These are phyloP conservation scores for Globisporangium rhizosaccharum DNA, from an alignment of 352 stramenopile genomes.

Conservation along the genomic window DNA sequence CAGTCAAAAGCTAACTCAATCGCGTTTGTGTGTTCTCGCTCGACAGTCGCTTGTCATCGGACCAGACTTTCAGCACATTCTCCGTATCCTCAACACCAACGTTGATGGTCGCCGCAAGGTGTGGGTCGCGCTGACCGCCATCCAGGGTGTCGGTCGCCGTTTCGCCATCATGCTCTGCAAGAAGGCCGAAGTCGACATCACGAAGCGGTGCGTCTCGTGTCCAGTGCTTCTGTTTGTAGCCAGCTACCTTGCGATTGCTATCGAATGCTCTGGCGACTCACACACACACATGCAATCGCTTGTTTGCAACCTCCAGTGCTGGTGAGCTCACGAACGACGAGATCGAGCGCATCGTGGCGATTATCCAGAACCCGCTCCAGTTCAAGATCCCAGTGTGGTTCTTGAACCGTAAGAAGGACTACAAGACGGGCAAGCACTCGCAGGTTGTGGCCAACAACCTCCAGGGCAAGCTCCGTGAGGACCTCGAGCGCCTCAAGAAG, in stretches of 20 bases:
- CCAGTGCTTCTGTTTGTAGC: not conserved
- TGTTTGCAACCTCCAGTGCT: slow-evolving; percentile 40
- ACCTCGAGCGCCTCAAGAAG: slow-evolving; percentile 99
- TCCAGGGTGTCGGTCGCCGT: slow-evolving; percentile 82
- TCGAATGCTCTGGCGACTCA: too few species aligned
- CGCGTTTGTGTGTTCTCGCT: slow-evolving; percentile 2
- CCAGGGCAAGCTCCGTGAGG: slow-evolving; percentile 97
- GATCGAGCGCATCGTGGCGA: slow-evolving; percentile 99
- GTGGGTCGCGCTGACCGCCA: slow-evolving; percentile 80
- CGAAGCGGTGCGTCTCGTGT: slow-evolving; percentile 81
- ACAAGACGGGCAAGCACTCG: slow-evolving; percentile 99
- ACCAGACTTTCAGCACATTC: slow-evolving; percentile 99
- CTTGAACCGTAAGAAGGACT: slow-evolving; percentile 99
- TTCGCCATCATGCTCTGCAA: slow-evolving; percentile 97
- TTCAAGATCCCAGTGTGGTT: slow-evolving; percentile 99
- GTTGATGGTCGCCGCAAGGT: slow-evolving; percentile 97
- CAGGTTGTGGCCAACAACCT: slow-evolving; percentile 99
- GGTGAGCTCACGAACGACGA: slow-evolving; percentile 98
- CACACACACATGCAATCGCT: too few species aligned
- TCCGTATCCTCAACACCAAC: slow-evolving; percentile 99
- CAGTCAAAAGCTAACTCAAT: not conserved
- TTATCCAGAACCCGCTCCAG: slow-evolving; percentile 99
- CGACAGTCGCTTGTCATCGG: slow-evolving; percentile 86
- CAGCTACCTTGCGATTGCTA: not conserved
- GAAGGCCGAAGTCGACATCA: slow-evolving; percentile 99